Evolutionary conservation across 768 basidiomycete genomes (phyloP).

Genomic region (Serendipita sp.): DNA sequence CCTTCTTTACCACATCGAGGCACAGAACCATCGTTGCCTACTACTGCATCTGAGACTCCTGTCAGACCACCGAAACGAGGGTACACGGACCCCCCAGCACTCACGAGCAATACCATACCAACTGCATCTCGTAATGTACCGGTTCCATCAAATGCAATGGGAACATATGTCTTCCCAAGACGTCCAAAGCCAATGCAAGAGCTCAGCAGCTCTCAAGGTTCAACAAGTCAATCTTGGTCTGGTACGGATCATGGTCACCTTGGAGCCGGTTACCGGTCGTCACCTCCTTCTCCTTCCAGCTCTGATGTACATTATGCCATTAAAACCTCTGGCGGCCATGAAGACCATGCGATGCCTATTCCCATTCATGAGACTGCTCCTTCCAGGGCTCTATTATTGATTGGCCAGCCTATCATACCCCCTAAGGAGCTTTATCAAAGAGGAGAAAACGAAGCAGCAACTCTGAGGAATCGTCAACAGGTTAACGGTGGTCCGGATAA

Average conservation of each 20-base stretch:
- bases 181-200: background rate
- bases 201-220: background rate
- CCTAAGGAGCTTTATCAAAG: background rate
- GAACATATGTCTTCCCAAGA: background rate
- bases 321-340: background rate
- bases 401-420: background rate
- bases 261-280: constrained; percentile 1
- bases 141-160: background rate
- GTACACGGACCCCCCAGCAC: background rate
- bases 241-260: constrained; percentile 1
- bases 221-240: background rate
- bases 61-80: background rate
- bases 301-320: background rate
- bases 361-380: background rate
- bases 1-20: background rate
- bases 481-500: no score
- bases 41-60: background rate
- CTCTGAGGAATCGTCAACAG: background rate
- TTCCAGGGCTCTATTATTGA: background rate
- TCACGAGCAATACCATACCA: background rate
- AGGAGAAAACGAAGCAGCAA: background rate
- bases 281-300: constrained; percentile 1
- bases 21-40: background rate
- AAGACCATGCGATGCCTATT: background rate
- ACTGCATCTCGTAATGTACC: background rate